Base-by-base conservation (phyloP, 2,329 filamentous ascomycete species). In the Aspergillus pseudotamarii region DNA sequence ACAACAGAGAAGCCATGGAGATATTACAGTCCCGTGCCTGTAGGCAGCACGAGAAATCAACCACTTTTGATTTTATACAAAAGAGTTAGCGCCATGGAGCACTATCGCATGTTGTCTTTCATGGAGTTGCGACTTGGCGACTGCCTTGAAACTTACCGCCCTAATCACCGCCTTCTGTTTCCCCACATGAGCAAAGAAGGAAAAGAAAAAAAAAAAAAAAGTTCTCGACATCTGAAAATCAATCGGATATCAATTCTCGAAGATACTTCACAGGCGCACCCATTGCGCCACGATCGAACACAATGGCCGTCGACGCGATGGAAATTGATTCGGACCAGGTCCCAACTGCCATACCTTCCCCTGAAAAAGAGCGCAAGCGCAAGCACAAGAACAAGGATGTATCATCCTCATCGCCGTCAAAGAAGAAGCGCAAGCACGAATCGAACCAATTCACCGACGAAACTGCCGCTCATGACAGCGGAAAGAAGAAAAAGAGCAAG, bases 1-100 rank as follows among this genome's bases (percentile, higher is more conserved):
- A 87, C 43, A 88, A 72, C 43, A 88, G 71, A 38, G 80, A 77
- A 62, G 78, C 78, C 71, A 82, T 76, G 66, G n/a, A 9, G 21
- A 71, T 56, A 65, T 66, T 30, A 50, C 59, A 16, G 10, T 12
- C 23, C 32, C n/a, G 21, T 23, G 23, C n/a, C 9, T 19, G 11
- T 55, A 53, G 41, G 16, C 34, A 55, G 51, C 32, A 55, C 51
- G 51, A 21, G 32, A 38, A 16, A 41, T 38, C 5, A 55, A 19
- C 12, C 14, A 38, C 10, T 23, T 26, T 16, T 36, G 6, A 55
- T 38, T 53, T 10, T 53, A 32, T 19, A 38, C 26, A 32, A 30
- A 26, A 23, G 4, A 26, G 23, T 30, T 54, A 53, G 48, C 51
- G 51, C 51, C 51, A 55, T 55, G 32, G 41, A 55, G 14, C 30